phyloP scores from a whole-genome alignment of 164 flowering plant genomes.

The Nymphaea colorata region DNA sequence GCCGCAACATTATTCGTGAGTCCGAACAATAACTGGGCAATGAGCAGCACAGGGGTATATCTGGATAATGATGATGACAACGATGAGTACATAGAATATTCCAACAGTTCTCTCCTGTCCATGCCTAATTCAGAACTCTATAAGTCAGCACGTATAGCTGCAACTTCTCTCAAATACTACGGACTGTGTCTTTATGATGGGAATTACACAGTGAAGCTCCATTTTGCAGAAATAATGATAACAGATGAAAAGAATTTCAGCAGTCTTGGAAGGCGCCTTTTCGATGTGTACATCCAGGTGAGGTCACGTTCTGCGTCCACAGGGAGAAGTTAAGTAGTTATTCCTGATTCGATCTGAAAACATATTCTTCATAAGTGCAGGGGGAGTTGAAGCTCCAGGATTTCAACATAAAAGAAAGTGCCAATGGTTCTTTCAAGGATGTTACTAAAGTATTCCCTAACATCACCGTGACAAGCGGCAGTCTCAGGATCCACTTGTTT shows the following conservation, averaged over 20 bases:
- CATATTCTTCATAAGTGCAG: constrained; percentile 1
- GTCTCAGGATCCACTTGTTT: constrained; percentile 10
- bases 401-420: constrained; percentile 10
- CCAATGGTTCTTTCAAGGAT: constrained; percentile 3
- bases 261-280: constrained; percentile 6
- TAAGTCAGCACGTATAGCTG: constrained; percentile 7
- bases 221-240: constrained; percentile 9
- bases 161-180: constrained; percentile 11
- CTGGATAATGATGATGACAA: constrained; percentile 2
- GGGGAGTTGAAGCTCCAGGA: constrained; percentile 8
- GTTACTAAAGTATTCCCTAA: neutral
- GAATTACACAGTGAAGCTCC: constrained; percentile 9
- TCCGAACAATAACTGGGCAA: constrained; percentile 12
- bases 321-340: neutral
- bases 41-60: constrained; percentile 12
- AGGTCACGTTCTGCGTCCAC: neutral
- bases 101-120: constrained; percentile 24
- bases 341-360: neutral
- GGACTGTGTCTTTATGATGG: constrained; percentile 12
- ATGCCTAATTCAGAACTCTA: constrained; percentile 17
- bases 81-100: constrained; percentile 17
- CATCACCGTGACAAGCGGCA: constrained; percentile 3
- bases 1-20: constrained; percentile 1
- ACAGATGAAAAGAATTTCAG: neutral
- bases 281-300: constrained; percentile 13